Conservation (phyloP, 371 early-diverging fungal genomes). For the Zychaea mexicana region DNA sequence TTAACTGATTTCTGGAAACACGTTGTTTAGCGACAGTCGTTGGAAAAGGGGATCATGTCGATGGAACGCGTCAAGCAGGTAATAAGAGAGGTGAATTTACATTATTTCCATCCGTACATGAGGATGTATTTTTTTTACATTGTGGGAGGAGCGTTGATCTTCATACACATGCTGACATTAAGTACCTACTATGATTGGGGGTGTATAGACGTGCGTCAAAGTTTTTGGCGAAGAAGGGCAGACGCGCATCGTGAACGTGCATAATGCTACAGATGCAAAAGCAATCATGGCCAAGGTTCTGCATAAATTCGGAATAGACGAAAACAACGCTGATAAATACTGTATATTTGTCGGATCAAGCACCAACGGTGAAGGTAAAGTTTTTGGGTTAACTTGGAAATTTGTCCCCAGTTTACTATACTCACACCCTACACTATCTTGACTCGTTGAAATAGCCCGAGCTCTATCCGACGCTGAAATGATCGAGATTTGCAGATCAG, state of each 20-base stretch:
- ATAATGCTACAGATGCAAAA: conserved; percentile 56
- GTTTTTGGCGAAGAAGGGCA: conserved; percentile 74
- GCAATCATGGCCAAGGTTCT: conserved; percentile 63
- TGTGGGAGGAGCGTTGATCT: not conserved
- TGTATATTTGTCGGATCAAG: conserved; percentile 66
- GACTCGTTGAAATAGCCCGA: conserved; percentile 41
- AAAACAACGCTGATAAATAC: conserved; percentile 57
- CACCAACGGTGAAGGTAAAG: conserved; percentile 60
- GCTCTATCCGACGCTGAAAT: conserved; percentile 75
- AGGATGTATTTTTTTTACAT: not conserved
- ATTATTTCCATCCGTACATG: not conserved
- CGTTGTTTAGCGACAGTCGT: conserved; percentile 34
- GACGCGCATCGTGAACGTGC: conserved; percentile 65
- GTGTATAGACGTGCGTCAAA: conserved; percentile 63
- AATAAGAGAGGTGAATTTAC: too few relatives aligned
- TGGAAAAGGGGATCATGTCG: conserved; percentile 64
- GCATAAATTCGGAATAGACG: conserved; percentile 69
- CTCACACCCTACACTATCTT: not conserved
- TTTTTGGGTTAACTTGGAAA: not conserved
- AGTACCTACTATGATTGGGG: not conserved
- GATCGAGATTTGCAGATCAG: conserved; percentile 67
- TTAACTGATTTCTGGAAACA: not conserved
- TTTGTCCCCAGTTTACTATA: not conserved
- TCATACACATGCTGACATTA: too few relatives aligned
- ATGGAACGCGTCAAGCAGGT: conserved; percentile 69